These are phyloP conservation scores for Orbilia ellipsospora DNA, from an alignment of 2,329 filamentous ascomycete species.

Conservation along the genomic window DNA sequence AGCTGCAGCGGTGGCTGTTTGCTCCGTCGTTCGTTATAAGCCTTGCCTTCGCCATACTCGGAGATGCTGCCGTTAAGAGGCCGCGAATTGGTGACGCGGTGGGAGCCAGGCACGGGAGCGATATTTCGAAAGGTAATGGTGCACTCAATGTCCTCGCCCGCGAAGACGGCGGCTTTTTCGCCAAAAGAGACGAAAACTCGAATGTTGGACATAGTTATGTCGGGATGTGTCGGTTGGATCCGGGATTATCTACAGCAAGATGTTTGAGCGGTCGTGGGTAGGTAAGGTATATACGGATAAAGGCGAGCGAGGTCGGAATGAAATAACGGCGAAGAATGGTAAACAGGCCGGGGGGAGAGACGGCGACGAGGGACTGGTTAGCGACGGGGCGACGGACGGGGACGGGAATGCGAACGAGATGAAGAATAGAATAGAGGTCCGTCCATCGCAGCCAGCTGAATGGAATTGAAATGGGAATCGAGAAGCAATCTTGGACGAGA, in stretches of 20 bases:
- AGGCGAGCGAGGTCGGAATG: no score
- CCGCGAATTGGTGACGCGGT: constrained; percentile 59
- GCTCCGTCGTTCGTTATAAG: constrained; percentile 45
- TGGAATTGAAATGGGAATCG: not conserved
- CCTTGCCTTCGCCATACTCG: constrained; percentile 32
- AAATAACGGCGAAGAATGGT: no score
- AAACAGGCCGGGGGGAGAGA: no score
- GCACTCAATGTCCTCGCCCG: constrained; percentile 94
- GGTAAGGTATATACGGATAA: no score
- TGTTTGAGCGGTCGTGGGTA: no score
- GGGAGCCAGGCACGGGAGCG: constrained; percentile 64
- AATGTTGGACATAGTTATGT: constrained; percentile 72
- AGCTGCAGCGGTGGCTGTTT: constrained; percentile 56
- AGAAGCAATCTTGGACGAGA: not conserved
- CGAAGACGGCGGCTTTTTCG: constrained; percentile 86
- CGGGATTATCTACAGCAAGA: no score
- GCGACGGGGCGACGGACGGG: not conserved
- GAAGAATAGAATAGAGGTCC: no score
- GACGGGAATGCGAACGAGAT: not conserved
- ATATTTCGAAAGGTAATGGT: constrained; percentile 96
- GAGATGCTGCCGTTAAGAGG: constrained; percentile 47
- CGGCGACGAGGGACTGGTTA: constrained; percentile 1
- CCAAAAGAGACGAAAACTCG: constrained; percentile 96
- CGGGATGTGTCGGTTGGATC: not conserved
- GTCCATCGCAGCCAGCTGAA: not conserved